Conservation (phyloP, 1,284 basidiomycete genomes). For the Rhodotorula glutinis region DNA sequence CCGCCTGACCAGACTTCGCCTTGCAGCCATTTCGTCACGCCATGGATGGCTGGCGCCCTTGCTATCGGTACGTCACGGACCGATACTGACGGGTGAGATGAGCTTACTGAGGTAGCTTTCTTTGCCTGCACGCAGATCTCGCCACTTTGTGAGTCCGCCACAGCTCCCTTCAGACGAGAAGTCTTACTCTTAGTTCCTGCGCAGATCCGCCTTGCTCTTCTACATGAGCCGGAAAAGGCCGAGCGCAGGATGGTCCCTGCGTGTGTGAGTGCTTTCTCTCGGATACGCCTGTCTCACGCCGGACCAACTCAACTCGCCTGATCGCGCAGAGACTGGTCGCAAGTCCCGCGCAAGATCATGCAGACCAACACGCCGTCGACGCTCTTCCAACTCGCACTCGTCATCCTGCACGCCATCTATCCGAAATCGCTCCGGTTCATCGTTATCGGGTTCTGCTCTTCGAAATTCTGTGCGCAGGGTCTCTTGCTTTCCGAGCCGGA, state of each 20-base stretch:
- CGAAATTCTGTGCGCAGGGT: slow-evolving; percentile 2
- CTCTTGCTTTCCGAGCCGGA: no score
- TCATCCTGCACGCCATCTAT: background rate
- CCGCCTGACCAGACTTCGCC: no score
- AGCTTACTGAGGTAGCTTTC: no score
- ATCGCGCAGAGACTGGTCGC: background rate
- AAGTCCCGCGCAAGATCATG: background rate
- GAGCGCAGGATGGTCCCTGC: no score
- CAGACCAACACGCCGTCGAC: background rate
- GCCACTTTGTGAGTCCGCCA: background rate
- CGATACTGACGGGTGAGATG: background rate
- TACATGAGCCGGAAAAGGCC: no score
- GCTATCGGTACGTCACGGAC: background rate
- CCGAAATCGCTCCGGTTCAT: background rate
- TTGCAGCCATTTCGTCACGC: background rate
- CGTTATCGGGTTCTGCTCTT: background rate
- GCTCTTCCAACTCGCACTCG: background rate
- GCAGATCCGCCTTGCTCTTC: no score
- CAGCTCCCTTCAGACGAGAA: no score
- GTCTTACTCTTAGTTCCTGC: no score
- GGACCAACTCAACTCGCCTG: no score
- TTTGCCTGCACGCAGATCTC: no score
- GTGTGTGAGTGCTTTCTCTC: background rate
- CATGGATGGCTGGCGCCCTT: background rate
- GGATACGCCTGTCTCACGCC: no score